phyloP scores from a whole-genome alignment of 164 flowering plant species.

The Stephania japonica region DNA sequence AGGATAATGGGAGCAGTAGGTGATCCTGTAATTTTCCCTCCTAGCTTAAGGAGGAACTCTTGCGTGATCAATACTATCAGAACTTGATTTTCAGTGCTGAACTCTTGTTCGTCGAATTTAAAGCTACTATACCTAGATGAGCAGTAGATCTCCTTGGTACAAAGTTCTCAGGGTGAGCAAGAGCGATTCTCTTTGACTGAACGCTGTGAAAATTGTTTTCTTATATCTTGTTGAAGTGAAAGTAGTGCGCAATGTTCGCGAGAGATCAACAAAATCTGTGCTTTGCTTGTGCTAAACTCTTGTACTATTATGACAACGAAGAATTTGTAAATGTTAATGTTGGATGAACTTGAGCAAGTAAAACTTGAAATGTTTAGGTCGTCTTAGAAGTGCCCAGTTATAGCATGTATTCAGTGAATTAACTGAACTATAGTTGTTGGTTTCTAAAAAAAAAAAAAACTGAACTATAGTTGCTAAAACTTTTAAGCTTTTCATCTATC shows the following conservation, averaged over 20 bases:
- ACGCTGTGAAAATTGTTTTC: not conserved
- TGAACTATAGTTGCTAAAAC: too few relatives aligned
- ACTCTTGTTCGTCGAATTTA: not conserved
- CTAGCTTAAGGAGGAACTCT: not conserved
- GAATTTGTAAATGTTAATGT: not conserved
- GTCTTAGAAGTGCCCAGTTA: not conserved
- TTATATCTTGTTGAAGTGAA: not conserved
- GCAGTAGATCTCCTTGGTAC: not conserved
- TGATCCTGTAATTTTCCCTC: slow-evolving; percentile 8
- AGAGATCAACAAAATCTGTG: not conserved
- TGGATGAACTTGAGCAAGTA: not conserved
- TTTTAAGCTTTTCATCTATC: too few relatives aligned
- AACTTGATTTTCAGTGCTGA: not conserved
- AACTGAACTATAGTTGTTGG: too few relatives aligned
- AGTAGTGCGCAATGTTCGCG: not conserved
- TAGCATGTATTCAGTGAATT: too few relatives aligned
- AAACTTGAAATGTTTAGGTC: not conserved
- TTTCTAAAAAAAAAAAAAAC: too few relatives aligned
- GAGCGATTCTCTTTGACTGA: not conserved
- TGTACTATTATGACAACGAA: not conserved
- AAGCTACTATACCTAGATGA: not conserved
- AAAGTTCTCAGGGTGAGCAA: not conserved
- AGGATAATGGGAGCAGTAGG: slow-evolving; percentile 35
- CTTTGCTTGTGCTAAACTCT: not conserved
- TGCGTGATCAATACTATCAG: not conserved